phyloP scores from a whole-genome alignment of 169 alveolate genomes.

The Plasmodium chabaudi region DNA sequence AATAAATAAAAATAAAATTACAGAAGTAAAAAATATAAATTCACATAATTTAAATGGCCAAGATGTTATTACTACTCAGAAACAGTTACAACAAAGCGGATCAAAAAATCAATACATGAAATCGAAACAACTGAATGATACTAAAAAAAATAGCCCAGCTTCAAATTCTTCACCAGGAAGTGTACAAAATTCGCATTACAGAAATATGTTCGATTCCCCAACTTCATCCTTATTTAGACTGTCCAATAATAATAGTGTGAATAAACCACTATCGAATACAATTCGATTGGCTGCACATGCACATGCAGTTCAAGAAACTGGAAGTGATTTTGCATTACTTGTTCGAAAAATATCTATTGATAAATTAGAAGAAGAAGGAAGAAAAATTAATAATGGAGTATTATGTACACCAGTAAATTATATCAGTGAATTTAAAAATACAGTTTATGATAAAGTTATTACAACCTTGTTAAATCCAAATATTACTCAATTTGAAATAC shows the following conservation, averaged over 20 bases:
- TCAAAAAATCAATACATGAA: conserved; percentile 15
- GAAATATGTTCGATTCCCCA: conserved; percentile 60
- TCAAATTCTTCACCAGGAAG: background rate
- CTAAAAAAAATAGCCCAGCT: conserved; percentile 8
- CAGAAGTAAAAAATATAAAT: conserved; percentile 13
- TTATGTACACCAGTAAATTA: conserved; percentile 79
- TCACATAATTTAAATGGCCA: conserved; percentile 49
- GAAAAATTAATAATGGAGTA: conserved; percentile 85
- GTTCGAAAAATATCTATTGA: conserved; percentile 92
- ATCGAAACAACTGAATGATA: conserved; percentile 7
- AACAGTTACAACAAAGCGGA: background rate
- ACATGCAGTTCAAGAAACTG: conserved; percentile 87
- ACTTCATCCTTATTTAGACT: conserved; percentile 46
- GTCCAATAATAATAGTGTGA: background rate
- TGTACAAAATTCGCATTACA: conserved; percentile 10
- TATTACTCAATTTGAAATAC: conserved; percentile 78
- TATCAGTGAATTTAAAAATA: conserved; percentile 78
- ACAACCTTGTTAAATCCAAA: conserved; percentile 81
- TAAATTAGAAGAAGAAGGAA: conserved; percentile 92
- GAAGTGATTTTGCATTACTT: conserved; percentile 87
- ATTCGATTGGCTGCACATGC: conserved; percentile 87
- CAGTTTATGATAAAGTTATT: conserved; percentile 85
- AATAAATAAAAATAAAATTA: conserved; percentile 1
- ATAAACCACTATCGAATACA: conserved; percentile 79
- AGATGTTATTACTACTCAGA: conserved; percentile 42